Percentiles rank a stretch among this genome's conserved stretches.
These are phyloP conservation scores for Cucurbita argyrosperma DNA, from an alignment of 306 rosid species.

Conservation along the genomic window DNA sequence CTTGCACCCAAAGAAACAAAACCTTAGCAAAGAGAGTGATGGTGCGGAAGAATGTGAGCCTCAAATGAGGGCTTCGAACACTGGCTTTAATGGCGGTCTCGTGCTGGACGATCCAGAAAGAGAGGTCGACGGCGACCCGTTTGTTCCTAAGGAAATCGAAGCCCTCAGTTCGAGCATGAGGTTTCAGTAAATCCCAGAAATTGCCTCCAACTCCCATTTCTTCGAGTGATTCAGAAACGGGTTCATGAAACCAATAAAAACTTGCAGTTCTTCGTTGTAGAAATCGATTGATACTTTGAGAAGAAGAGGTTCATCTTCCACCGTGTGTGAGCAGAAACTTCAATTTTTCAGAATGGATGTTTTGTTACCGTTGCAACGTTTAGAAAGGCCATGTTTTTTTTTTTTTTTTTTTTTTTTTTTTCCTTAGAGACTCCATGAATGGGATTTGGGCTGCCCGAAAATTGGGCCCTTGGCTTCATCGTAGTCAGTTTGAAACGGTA, in stretches of 20 bases:
- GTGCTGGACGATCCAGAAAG: slow-evolving; percentile 83
- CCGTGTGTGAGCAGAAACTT: not conserved
- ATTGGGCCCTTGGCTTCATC: not conserved
- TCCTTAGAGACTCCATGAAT: not conserved
- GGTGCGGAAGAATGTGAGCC: slow-evolving; percentile 74
- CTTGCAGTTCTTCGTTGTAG: not conserved
- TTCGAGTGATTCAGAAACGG: slow-evolving; percentile 7
- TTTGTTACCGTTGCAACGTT: slow-evolving; percentile 7
- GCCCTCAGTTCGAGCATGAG: slow-evolving; percentile 55
- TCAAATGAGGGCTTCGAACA: slow-evolving; percentile 53
- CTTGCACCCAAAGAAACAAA: not conserved
- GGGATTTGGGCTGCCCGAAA: not conserved
- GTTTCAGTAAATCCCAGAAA: slow-evolving; percentile 82
- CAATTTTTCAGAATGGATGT: not conserved
- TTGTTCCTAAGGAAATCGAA: slow-evolving; percentile 85
- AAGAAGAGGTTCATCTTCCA: not conserved
- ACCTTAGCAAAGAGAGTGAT: slow-evolving; percentile 79
- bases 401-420: too few species aligned
- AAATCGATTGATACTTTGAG: not conserved
- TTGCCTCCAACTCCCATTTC: slow-evolving; percentile 72
- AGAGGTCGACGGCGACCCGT: slow-evolving; percentile 88
- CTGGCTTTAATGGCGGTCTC: slow-evolving; percentile 44
- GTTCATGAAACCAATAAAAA: slow-evolving; percentile 2
- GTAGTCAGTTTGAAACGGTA: not conserved
- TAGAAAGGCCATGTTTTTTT: not conserved